phyloP scores from a whole-genome alignment of 2,329 filamentous ascomycete species.

The Nemania sp. region DNA sequence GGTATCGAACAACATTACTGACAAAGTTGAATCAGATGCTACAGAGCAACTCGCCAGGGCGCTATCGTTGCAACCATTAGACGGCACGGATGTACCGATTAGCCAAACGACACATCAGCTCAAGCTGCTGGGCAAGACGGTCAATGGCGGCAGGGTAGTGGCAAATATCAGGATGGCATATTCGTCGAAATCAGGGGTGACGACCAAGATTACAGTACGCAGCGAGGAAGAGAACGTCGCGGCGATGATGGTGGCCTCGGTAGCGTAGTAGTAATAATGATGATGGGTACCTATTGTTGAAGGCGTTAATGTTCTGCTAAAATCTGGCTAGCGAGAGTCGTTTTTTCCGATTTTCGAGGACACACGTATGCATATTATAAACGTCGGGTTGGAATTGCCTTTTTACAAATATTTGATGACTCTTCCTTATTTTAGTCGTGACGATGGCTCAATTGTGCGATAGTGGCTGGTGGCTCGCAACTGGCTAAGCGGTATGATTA shows the following conservation, averaged over 20 bases:
- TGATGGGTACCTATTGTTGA: constrained; percentile 32
- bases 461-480: too few relatives aligned
- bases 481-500: too few relatives aligned
- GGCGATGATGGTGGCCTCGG: constrained; percentile 77
- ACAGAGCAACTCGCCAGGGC: constrained; percentile 87
- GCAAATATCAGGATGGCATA: constrained; percentile 90
- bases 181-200: constrained; percentile 89
- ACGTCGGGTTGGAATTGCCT: constrained; percentile 13
- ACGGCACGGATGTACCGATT: constrained; percentile 89
- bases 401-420: constrained; percentile 6
- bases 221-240: constrained; percentile 93
- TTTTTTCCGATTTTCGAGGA: constrained; percentile 35
- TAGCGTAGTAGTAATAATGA: constrained; percentile 64
- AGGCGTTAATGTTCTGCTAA: constrained; percentile 39
- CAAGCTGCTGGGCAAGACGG: constrained; percentile 94
- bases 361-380: constrained; percentile 35
- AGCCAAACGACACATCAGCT: constrained; percentile 90
- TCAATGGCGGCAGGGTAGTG: constrained; percentile 85
- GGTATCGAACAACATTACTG: constrained; percentile 8
- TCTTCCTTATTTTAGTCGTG: not conserved
- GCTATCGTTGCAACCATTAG: constrained; percentile 88
- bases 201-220: constrained; percentile 90
- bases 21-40: constrained; percentile 62
- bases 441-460: not conserved
- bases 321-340: constrained; percentile 37